A percentile compares a stretch with the other conserved stretches of the same genome.
These are phyloP conservation scores for Scedosporium minutisporum DNA, from an alignment of 2,329 filamentous ascomycete species.

Conservation along the genomic window DNA sequence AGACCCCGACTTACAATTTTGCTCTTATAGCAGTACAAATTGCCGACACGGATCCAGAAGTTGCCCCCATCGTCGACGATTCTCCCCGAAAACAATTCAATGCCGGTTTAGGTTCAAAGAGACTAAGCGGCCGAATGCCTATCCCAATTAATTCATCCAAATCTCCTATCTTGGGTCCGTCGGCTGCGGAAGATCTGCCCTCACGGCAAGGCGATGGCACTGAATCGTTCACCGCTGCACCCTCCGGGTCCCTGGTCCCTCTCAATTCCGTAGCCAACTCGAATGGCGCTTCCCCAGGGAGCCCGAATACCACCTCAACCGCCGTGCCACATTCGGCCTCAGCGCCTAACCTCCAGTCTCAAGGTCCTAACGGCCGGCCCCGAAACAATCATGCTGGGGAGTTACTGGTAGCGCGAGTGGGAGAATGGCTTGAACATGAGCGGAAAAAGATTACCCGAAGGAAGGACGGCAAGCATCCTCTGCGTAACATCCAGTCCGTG, in stretches of 20 bases:
- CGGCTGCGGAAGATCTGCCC: conserved; percentile 1
- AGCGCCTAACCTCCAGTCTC: conserved; percentile 9
- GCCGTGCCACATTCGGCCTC: conserved; percentile 8
- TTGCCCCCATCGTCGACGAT: conserved; percentile 12
- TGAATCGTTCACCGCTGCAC: not conserved
- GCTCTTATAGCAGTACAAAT: conserved; percentile 37
- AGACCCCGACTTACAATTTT: not conserved
- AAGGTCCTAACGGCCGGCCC: conserved; percentile 14
- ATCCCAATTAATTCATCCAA: conserved; percentile 6
- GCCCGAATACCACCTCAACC: not conserved
- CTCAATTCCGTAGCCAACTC: conserved; percentile 18
- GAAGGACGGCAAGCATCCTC: conserved; percentile 30
- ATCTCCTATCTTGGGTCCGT: conserved; percentile 2
- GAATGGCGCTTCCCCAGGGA: not conserved
- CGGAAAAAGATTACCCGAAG: conserved; percentile 50
- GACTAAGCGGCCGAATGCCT: conserved; percentile 29
- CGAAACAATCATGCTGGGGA: conserved; percentile 34
- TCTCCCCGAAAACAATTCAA: conserved; percentile 28
- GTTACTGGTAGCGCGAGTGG: conserved; percentile 62
- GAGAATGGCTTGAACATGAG: conserved; percentile 77
- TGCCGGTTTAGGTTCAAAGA: conserved; percentile 18
- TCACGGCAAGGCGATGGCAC: conserved; percentile 17
- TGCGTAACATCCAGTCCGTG: conserved; percentile 27
- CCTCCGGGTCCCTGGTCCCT: not conserved
- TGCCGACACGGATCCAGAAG: conserved; percentile 34